Conservation (phyloP, 1,284 basidiomycete species). For the Apiotrichum sp. region DNA sequence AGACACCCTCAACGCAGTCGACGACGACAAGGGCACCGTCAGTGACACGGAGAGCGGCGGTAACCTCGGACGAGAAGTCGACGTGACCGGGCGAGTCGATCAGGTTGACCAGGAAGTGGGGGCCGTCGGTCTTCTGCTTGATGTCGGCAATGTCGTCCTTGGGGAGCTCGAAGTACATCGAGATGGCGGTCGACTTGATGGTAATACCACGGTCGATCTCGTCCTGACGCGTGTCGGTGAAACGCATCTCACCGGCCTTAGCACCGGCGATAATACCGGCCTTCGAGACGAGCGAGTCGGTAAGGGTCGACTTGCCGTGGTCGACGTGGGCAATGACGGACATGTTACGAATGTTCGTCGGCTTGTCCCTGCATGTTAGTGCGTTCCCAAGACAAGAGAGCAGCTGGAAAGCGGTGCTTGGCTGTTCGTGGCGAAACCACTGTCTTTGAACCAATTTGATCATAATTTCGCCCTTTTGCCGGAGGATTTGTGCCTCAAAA, state of each 20-base stretch:
- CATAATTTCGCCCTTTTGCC: too few species aligned
- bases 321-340: conserved; percentile 98
- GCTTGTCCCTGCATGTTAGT: conserved; percentile 50
- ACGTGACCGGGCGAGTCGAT: conserved; percentile 99
- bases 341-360: conserved; percentile 71
- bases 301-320: conserved; percentile 99
- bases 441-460: too few species aligned
- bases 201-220: conserved; percentile 99
- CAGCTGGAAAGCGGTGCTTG: too few species aligned
- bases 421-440: too few species aligned
- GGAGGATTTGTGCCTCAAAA: too few species aligned
- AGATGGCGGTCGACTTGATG: conserved; percentile 99
- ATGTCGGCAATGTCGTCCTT: conserved; percentile 81
- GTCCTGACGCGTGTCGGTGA: conserved; percentile 95
- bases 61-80: conserved; percentile 99
- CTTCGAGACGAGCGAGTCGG: conserved; percentile 98
- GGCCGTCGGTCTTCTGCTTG: conserved; percentile 84
- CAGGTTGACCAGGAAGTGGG: conserved; percentile 99
- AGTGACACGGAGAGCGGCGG: conserved; percentile 98
- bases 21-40: conserved; percentile 98
- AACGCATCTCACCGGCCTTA: conserved; percentile 96
- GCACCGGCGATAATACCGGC: conserved; percentile 96
- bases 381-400: too few species aligned
- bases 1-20: conserved; percentile 99
- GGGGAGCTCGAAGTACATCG: conserved; percentile 96